Conservation (phyloP, 176 grass and related monocot species). For the Zoysia japonica region DNA sequence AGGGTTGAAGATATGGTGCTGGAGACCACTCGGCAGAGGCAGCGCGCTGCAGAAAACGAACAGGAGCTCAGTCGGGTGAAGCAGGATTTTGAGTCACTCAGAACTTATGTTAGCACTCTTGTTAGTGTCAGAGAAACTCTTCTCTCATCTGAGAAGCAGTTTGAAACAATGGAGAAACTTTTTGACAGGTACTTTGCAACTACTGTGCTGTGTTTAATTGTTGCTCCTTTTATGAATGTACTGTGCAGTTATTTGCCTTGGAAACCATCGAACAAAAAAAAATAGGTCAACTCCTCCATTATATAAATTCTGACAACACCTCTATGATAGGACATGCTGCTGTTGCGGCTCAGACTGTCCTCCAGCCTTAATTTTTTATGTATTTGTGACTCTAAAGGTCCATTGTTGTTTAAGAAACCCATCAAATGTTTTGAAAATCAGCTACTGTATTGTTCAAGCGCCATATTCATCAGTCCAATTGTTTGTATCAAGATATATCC, state of each 20-base stretch:
- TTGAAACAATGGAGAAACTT: constrained; percentile 80
- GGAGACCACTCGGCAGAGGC: constrained; percentile 77
- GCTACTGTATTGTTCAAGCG: not conserved
- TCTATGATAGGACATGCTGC: not conserved
- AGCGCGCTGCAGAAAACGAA: constrained; percentile 82
- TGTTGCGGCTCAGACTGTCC: not conserved
- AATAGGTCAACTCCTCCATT: too few relatives aligned
- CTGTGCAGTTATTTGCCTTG: not conserved
- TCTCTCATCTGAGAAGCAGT: constrained; percentile 84
- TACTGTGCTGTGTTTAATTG: not conserved
- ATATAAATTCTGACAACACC: not conserved
- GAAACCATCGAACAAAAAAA: not conserved
- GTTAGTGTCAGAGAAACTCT: constrained; percentile 88
- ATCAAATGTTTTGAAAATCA: not conserved
- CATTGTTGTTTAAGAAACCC: not conserved
- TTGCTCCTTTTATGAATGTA: constrained; percentile 7
- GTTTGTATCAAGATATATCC: too few relatives aligned
- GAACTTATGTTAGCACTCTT: constrained; percentile 73
- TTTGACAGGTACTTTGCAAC: constrained; percentile 73
- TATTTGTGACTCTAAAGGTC: not conserved
- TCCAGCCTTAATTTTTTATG: not conserved
- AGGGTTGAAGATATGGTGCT: constrained; percentile 91
- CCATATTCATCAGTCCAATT: not conserved
- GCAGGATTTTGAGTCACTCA: constrained; percentile 79
- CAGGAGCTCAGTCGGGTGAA: constrained; percentile 86